Base-by-base conservation (phyloP, 345 rosid genomes). In the Corymbia maculata region DNA sequence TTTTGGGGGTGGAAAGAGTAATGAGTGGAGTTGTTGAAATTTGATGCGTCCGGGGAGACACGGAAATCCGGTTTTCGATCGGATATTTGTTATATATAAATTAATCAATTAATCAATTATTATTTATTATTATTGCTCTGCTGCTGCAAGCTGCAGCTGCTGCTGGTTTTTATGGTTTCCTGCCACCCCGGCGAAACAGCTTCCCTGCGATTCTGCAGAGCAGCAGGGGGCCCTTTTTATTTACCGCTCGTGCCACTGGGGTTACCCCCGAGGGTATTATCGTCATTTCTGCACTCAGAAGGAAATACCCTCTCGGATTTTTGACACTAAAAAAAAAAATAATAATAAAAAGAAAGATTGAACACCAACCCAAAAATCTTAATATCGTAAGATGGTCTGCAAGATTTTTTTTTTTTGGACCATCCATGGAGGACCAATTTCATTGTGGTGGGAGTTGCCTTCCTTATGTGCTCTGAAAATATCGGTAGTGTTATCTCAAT, bases 11-110 rank as follows among this genome's bases (percentile, higher is more conserved):
- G 80, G 80, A 70, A 57, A 14, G 80, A 51, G 89, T 9, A 70
- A 80, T 88, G 89, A 87, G 91, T 87, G 89, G 87, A 89, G 88
- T 87, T 3, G 90, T 88, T 88, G 88, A 90, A 84, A 42, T 82
- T 66, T 91, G 90, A 85, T 85, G 44, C 14, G 36, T 87, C 85
- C 88, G 87, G 88, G 91, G 90, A 57, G 86, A 79, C 85, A 64
- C 28, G 45, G 15, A 8, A 85, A 28, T 88, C 70, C 79, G 68
- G 64, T 80, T 50, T 50, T 52, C 75, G 19, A 51, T 90, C 79
- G 64, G 87, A 12, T 30, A 79, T 42, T 42, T 9, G 84, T 75
- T 42, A 5, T 19, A 42, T 75, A 12, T 10, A 21, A 9, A 1
- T 53, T 19, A 19, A 7, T 19, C 7, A 36, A 36, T 1, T 53